Percentiles rank a stretch among this genome's conserved stretches.
Conservation (phyloP, 2,329 filamentous ascomycete species). For the Rutstroemia sp. region DNA sequence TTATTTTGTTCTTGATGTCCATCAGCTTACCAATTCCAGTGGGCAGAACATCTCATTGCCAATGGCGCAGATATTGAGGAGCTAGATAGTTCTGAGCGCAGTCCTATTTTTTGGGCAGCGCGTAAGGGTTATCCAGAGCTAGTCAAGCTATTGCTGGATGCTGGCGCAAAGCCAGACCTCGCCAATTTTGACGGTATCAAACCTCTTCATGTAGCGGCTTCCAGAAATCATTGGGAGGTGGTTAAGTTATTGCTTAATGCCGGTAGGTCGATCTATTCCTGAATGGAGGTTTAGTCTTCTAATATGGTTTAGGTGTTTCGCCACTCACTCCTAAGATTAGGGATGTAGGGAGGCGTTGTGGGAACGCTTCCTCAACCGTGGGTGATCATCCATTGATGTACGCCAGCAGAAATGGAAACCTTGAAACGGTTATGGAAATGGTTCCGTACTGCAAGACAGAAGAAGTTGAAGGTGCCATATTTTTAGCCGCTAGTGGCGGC, state of each 20-base stretch:
- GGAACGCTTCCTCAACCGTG: background rate
- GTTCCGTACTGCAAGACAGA: background rate
- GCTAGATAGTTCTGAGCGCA: slow-evolving; percentile 9
- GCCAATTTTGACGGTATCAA: slow-evolving; percentile 22
- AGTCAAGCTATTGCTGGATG: slow-evolving; percentile 10
- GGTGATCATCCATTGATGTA: slow-evolving; percentile 29
- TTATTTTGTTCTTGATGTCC: too few relatives aligned
- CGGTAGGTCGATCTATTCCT: slow-evolving; percentile 15
- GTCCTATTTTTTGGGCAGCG: slow-evolving; percentile 23
- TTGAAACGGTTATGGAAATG: slow-evolving; percentile 13
- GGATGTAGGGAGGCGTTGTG: background rate
- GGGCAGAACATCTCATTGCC: slow-evolving; percentile 9
- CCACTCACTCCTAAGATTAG: slow-evolving; percentile 26
- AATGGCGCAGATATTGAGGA: slow-evolving; percentile 4
- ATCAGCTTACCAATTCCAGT: background rate
- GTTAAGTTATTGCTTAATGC: slow-evolving; percentile 29
- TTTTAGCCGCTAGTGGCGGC: background rate
- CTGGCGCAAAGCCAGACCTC: slow-evolving; percentile 21
- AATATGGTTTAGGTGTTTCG: slow-evolving; percentile 18
- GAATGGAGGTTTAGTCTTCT: background rate
- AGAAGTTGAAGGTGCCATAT: background rate
- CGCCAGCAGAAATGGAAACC: slow-evolving; percentile 26
- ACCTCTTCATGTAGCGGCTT: slow-evolving; percentile 33
- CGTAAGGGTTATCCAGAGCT: slow-evolving; percentile 11
- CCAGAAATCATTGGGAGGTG: slow-evolving; percentile 25